Evolutionary conservation across 805 yeast genomes (phyloP), one percentile per base, ranked within the genome.

Genomic region (Saturnispora halmiae): DNA sequence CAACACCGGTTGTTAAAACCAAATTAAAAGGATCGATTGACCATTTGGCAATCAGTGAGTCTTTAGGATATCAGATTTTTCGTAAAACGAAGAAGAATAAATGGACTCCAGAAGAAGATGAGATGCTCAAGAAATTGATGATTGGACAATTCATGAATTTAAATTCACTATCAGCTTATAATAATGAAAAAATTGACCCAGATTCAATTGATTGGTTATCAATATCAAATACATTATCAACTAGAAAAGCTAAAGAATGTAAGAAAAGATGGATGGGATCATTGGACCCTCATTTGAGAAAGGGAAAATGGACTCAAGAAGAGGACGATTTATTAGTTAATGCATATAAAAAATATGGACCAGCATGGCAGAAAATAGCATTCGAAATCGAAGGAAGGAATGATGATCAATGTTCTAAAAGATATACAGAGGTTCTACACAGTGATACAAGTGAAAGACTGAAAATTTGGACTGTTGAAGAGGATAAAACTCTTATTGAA

Each of bases 381-480:
- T 61, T 69, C 38, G 79, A 73, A 40, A 82, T 88, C 10, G 73
- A 75, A 3, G 94, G 95, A 4, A 69, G 96, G 55, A 88, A 94
- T 0, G 95, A 87, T 53, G 96, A 87, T 59, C 96, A 88, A 63
- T 88, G 97, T 65, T 84, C 95, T 2, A 88, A 88, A 54, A 65
- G 96, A 51, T 88, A 84, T 56, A 76, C 79, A 13, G 96, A 88
- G 53, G 95, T 86, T 2, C 59, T 88, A 44, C 92, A 85, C 51
- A 96, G 96, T 5, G 69, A 66, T 21, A 82, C 87, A 8, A 76
- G 77, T 45, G 86, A 82, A 49, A 63, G 96, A 41, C 65, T 86
- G 34, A 70, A 85, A 50, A 78, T 81, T 2, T 88, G 97, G 97
- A 65, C 75, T 1, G 52, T 69, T 22, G 83, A 75, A 8, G 96